These are phyloP conservation scores for Cercospora berteroae DNA, from an alignment of 2,329 filamentous ascomycete species.

Conservation along the genomic window DNA sequence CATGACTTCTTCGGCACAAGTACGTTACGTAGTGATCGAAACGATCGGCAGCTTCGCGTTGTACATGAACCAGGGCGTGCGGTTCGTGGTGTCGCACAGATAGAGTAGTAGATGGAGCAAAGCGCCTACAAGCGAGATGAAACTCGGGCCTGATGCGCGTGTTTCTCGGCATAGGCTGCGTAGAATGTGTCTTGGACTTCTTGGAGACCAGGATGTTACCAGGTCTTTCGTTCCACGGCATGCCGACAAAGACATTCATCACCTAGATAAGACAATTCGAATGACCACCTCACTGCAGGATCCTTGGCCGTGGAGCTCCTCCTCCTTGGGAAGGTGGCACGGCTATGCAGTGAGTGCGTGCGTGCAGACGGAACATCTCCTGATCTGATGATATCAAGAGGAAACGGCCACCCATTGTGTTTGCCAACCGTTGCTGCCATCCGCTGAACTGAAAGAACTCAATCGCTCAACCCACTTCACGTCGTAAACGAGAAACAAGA, in stretches of 20 bases:
- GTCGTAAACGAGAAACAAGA: background rate
- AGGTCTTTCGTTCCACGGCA: background rate
- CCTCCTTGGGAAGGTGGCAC: slow-evolving; percentile 7
- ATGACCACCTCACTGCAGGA: background rate
- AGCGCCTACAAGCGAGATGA: slow-evolving; percentile 6
- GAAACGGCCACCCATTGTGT: background rate
- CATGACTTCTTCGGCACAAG: background rate
- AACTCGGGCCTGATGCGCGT: background rate
- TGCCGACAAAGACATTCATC: slow-evolving; percentile 2
- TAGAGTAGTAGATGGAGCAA: slow-evolving; percentile 7
- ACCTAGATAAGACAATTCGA: background rate
- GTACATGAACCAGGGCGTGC: background rate
- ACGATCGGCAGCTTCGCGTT: background rate
- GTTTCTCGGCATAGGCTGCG: background rate
- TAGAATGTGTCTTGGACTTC: background rate
- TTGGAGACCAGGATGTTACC: background rate
- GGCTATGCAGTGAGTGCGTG: slow-evolving; percentile 2
- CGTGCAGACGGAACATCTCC: background rate
- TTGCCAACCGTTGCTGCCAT: background rate
- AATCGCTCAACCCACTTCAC: background rate
- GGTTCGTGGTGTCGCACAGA: slow-evolving; percentile 1
- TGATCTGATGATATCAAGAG: background rate
- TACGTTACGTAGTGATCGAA: background rate
- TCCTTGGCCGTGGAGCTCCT: slow-evolving; percentile 1
- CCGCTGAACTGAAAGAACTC: background rate